Evolutionary conservation across 2,329 filamentous ascomycete genomes (phyloP).

Genomic region (Penicillium sp.): DNA sequence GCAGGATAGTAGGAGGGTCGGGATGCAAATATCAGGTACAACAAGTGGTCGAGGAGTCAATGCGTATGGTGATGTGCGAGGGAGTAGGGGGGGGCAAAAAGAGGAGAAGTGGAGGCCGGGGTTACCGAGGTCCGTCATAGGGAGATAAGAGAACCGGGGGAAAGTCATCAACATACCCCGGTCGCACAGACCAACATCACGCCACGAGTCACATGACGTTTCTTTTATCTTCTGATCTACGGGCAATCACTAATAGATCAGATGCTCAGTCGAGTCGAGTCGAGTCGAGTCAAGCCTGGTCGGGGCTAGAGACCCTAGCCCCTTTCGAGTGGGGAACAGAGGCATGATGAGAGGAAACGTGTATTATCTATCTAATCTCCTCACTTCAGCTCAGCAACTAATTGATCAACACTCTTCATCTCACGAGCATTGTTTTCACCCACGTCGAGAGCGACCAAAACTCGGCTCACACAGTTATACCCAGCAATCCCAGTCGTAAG

Average conservation of each 20-base stretch:
- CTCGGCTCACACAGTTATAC: slow-evolving; percentile 86
- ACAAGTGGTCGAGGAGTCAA: neutral
- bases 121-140: neutral
- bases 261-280: too few relatives aligned
- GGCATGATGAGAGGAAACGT: neutral
- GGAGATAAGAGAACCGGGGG: neutral
- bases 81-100: neutral
- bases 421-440: slow-evolving; percentile 49
- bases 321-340: too few relatives aligned
- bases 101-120: neutral
- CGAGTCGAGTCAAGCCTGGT: too few relatives aligned
- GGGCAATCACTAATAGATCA: neutral
- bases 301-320: too few relatives aligned
- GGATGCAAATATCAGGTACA: neutral
- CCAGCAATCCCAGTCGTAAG: slow-evolving; percentile 80
- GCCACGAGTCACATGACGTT: neutral
- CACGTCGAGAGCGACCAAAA: slow-evolving; percentile 77
- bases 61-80: neutral
- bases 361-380: neutral
- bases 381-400: slow-evolving; percentile 14
- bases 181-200: neutral
- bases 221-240: neutral
- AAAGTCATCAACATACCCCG: neutral
- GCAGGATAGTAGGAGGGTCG: neutral
- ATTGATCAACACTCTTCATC: slow-evolving; percentile 60